These are phyloP conservation scores for Avena eriantha DNA, from an alignment of 176 grass and related monocot genomes.

Conservation along the genomic window DNA sequence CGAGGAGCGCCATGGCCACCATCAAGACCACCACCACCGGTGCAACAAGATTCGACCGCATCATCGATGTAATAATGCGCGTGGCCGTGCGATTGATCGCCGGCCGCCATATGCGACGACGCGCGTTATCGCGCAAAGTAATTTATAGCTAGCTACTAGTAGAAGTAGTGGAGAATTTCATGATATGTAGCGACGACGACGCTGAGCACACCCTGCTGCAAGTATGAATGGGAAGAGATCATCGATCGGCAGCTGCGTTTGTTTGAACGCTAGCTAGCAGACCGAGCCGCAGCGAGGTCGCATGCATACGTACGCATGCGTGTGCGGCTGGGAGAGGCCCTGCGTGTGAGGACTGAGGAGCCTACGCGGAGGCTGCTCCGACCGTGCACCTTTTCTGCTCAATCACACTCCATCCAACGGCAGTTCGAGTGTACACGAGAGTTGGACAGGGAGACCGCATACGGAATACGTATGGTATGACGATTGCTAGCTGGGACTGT, in stretches of 20 bases:
- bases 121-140: no score
- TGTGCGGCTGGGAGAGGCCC: no score
- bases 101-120: no score
- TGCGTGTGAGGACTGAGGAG: no score
- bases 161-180: no score
- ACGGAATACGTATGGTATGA: no score
- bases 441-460: background rate
- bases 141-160: no score
- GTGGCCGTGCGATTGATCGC: background rate
- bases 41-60: background rate
- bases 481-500: no score
- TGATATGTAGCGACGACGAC: no score
- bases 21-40: background rate
- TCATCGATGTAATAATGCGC: background rate
- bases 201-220: no score
- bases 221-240: no score
- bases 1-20: background rate
- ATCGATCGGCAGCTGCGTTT: background rate
- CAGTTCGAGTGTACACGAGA: background rate
- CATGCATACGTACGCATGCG: background rate
- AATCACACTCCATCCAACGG: background rate
- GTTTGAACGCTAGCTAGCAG: background rate
- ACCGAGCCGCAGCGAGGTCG: background rate
- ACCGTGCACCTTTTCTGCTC: background rate
- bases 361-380: slow-evolving; percentile 44